These are phyloP conservation scores for Botryobasidium botryosum DNA, from an alignment of 768 basidiomycete species.

Conservation along the genomic window DNA sequence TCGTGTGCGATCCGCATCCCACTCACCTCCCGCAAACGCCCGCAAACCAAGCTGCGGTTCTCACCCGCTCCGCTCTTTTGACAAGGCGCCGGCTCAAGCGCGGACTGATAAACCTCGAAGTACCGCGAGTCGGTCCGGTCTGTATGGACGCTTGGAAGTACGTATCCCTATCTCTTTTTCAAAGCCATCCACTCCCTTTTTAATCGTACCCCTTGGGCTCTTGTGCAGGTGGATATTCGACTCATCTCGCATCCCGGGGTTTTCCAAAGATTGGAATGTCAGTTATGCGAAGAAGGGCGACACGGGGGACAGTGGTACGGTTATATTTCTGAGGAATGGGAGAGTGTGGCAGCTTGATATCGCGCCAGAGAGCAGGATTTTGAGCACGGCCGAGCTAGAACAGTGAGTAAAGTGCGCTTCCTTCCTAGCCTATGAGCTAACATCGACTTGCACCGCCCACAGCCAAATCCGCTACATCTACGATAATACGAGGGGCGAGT, in stretches of 20 bases:
- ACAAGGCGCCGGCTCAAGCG: slow-evolving; percentile 53
- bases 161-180: slow-evolving; percentile 6
- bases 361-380: slow-evolving; percentile 35
- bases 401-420: slow-evolving; percentile 26
- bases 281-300: slow-evolving; percentile 44
- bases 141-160: slow-evolving; percentile 83
- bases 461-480: slow-evolving; percentile 62
- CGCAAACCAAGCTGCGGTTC: slow-evolving; percentile 51
- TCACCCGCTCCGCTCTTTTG: slow-evolving; percentile 53
- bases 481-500: slow-evolving; percentile 39
- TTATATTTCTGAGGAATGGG: slow-evolving; percentile 73
- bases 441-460: too few relatives aligned
- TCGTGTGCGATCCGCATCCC: slow-evolving; percentile 61
- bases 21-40: slow-evolving; percentile 38
- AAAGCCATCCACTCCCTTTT: too few relatives aligned
- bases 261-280: slow-evolving; percentile 59
- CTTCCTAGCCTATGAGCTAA: neutral
- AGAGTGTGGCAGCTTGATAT: slow-evolving; percentile 68
- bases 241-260: slow-evolving; percentile 63
- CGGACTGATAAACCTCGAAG: slow-evolving; percentile 48
- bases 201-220: neutral
- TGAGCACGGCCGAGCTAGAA: slow-evolving; percentile 47
- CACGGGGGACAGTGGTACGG: slow-evolving; percentile 48
- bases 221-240: slow-evolving; percentile 81
- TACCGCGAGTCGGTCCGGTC: slow-evolving; percentile 46